These are phyloP conservation scores for Puccinia coronata DNA, from an alignment of 1,284 basidiomycete species.

Conservation along the genomic window DNA sequence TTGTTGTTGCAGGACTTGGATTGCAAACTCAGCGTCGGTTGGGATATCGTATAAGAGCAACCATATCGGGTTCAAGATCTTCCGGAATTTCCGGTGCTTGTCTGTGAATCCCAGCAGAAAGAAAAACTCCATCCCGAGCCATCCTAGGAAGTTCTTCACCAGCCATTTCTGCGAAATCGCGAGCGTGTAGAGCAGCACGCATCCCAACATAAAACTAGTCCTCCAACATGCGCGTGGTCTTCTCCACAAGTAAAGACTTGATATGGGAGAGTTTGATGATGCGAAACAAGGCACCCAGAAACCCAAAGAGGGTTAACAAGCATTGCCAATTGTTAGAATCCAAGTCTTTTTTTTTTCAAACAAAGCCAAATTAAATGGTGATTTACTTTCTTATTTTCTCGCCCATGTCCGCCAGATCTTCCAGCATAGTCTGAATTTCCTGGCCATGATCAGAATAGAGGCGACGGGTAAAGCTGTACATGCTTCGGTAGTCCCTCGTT, in stretches of 20 bases:
- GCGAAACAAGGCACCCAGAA: background rate
- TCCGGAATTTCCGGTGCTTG: conserved; percentile 34
- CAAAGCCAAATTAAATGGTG: background rate
- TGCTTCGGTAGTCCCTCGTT: background rate
- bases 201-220: conserved; percentile 11
- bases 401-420: conserved; percentile 42
- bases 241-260: conserved; percentile 48
- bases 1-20: conserved; percentile 35
- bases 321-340: no score
- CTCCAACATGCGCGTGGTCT: conserved; percentile 31
- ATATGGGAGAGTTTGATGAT: background rate
- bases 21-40: conserved; percentile 42
- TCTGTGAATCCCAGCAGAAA: conserved; percentile 43
- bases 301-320: background rate
- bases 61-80: conserved; percentile 41
- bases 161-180: conserved; percentile 45
- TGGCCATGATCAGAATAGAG: conserved; percentile 36
- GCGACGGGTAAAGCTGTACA: conserved; percentile 10
- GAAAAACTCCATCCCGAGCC: conserved; percentile 48
- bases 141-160: conserved; percentile 43
- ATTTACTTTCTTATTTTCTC: conserved; percentile 49
- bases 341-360: no score
- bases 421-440: conserved; percentile 23
- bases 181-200: conserved; percentile 31
- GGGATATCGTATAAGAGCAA: conserved; percentile 43